A percentile compares a stretch with the other conserved stretches of the same genome.
These are phyloP conservation scores for Oryza punctata DNA, from an alignment of 176 grass and related monocot species.

Conservation along the genomic window DNA sequence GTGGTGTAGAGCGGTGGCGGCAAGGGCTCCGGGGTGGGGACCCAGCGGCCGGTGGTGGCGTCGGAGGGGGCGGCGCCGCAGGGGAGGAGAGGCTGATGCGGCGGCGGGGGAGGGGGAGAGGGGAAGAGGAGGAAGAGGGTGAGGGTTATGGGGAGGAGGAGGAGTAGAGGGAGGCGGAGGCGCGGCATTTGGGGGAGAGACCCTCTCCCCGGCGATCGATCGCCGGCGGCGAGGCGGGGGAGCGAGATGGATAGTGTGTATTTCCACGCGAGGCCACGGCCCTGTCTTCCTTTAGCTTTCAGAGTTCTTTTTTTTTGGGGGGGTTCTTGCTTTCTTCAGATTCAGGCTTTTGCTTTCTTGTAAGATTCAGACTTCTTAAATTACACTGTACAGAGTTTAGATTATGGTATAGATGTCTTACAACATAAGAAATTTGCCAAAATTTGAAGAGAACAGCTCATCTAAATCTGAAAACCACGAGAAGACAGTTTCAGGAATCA, in stretches of 20 bases:
- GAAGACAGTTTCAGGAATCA: neutral
- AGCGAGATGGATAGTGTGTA: neutral
- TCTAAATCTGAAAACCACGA: neutral
- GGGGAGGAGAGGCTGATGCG: slow-evolving; percentile 36
- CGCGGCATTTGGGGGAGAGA: slow-evolving; percentile 30
- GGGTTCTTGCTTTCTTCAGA: neutral
- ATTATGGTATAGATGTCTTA: neutral
- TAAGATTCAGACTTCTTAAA: neutral
- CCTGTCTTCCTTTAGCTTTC: neutral
- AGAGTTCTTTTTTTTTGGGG: neutral
- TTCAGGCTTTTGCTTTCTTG: no score
- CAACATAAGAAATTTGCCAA: neutral
- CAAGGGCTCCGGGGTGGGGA: slow-evolving; percentile 23
- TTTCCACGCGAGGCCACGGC: neutral
- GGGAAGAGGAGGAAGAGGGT: slow-evolving; percentile 36
- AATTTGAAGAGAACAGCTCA: neutral
- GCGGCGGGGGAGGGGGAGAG: neutral
- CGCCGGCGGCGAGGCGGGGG: slow-evolving; percentile 11
- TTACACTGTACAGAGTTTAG: neutral
- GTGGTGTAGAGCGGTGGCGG: slow-evolving; percentile 53
- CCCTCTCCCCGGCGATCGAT: slow-evolving; percentile 32
- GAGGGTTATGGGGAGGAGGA: slow-evolving; percentile 40
- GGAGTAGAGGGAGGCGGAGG: slow-evolving; percentile 31
- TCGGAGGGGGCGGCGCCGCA: slow-evolving; percentile 68
- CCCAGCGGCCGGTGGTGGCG: slow-evolving; percentile 64